Evolutionary conservation across 371 early-diverging fungal species (phyloP).

Genomic region (Umbelopsis sp.): DNA sequence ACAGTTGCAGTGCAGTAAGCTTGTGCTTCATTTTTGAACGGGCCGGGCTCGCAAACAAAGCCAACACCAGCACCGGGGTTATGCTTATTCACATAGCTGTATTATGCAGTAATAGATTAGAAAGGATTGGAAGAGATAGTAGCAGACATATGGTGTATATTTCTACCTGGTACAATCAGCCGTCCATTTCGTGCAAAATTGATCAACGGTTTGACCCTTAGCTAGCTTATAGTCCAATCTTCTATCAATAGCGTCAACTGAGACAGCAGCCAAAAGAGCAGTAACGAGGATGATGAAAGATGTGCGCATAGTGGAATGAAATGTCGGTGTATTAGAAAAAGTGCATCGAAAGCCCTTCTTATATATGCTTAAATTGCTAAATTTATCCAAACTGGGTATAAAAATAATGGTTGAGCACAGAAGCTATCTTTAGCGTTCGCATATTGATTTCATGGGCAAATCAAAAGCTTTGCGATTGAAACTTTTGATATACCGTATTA

Average conservation of each 20-base stretch:
- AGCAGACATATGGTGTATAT: not conserved
- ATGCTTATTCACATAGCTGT: not conserved
- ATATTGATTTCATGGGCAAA: too few species aligned
- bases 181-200: conserved; percentile 8
- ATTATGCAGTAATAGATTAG: not conserved
- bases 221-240: conserved; percentile 8
- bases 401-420: too few species aligned
- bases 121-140: not conserved
- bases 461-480: too few species aligned
- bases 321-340: not conserved
- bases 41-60: not conserved
- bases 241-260: not conserved
- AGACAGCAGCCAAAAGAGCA: conserved; percentile 8
- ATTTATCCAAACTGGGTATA: conserved; percentile 1
- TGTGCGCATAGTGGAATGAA: not conserved
- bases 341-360: not conserved
- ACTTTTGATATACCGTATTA: too few species aligned
- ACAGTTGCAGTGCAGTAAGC: not conserved
- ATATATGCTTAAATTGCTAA: not conserved
- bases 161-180: not conserved
- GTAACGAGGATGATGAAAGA: not conserved
- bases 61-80: not conserved
- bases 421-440: too few species aligned
- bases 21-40: not conserved
- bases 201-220: conserved; percentile 3